Base-by-base conservation (phyloP, 345 rosid species). In the Acer yangbiense region DNA sequence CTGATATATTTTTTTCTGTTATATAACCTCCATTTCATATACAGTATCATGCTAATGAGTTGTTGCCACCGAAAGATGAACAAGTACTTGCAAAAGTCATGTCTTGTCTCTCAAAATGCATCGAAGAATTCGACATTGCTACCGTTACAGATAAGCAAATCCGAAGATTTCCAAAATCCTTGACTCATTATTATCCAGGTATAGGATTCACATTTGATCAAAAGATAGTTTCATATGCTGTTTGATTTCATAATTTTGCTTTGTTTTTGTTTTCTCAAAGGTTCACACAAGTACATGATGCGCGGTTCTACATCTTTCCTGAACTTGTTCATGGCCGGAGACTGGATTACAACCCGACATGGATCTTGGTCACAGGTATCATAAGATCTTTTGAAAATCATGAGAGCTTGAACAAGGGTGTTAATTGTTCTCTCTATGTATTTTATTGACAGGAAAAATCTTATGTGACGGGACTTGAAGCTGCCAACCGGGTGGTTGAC, bases 271-370 rank as follows among this genome's bases (percentile, higher is more conserved):
- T 44, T 23, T 20, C 20, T 71, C 52, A 14, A 69, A 88, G 93
- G 94, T 76, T 92, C 90, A 2, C 90, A 90, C 71, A 89, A 85
- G 81, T 72, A 85, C 83, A 84, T 89, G 94, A 87, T 89, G 89
- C 82, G 85, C 0, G 88, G 89, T 0, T 84, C 86, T 18, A 87
- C 92, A 35, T 86, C 90, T 14, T 82, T 86, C 76, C 85, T 83
- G 1, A 90, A 90, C 75, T 63, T 90, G 80, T 90, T 90, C 83
- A 84, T 90, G 90, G 92, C 94, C 0, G 90, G 92, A 66, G 90
- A 89, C 79, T 89, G 94, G 94, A 86, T 90, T 12, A 68, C 85
- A 71, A 86, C 68, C 58, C 81, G 92, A 8, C 93, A 90, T 27
- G 93, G 94, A 64, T 90, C 93, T 16, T 90, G 96, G 89, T 87